Base-by-base conservation (phyloP, 257 asterid genomes). In the Solanum appendiculatum region DNA sequence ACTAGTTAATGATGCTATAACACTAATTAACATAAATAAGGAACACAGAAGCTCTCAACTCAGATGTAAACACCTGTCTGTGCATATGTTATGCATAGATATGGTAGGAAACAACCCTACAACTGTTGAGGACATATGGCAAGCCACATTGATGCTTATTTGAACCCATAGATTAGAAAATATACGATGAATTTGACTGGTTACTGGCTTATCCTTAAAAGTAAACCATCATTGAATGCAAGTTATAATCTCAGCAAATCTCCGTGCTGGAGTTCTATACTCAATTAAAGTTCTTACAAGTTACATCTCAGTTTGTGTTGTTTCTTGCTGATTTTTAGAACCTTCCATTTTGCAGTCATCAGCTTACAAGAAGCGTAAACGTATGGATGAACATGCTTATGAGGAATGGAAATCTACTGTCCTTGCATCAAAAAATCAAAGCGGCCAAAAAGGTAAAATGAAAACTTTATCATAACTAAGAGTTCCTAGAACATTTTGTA, bases 391-490 rank as follows among this genome's bases (percentile, higher is more conserved):
- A 40, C 86, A 72, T 1, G 92, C 89, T 36, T 97, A 95, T 1
- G 90, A 93, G 64, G 94, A 90, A 33, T 96, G 98, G 99, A 97
- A 92, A 91, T 93, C 96, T 4, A 85, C 94, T 44, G 99, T 97
- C 80, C 80, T 95, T 25, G 91, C 91, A 87, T 93, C 98, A 9
- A 97, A 92, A 51, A 87, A 87, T 37, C 91, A 75, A 63, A 82
- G 69, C 8, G 9, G 33, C 91, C 92, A 91, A 86, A 88, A 91
- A 92, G 98, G 99, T 96, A 88, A 42, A 34, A 75, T 3, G 23
- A 54, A 15, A 44, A 20, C 10, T 14, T 2, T 21, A 81, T 46
- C 68, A 51, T 58, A 25, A 42, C 29, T 5, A 44, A 0, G 3
- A 9, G 42, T 18, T 44, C 44, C 27, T 3, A 1, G 11, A 81